A percentile compares a stretch with the other conserved stretches of the same genome.
Evolutionary conservation across 257 asterid species (phyloP).

Genomic region (Petunia axillaris): DNA sequence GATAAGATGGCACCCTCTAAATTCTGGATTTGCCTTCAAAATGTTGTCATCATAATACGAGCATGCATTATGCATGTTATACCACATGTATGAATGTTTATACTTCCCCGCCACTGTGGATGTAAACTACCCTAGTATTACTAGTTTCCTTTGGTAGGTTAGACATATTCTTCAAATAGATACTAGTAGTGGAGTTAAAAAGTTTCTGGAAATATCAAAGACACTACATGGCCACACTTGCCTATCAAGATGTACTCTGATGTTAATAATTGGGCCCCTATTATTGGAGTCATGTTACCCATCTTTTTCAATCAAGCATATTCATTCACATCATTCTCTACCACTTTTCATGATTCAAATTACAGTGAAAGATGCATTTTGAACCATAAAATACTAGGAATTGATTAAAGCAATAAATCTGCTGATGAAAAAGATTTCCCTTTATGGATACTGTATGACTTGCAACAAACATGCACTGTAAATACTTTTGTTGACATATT

Average conservation of each 20-base stretch:
- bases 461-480: neutral
- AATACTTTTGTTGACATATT: neutral
- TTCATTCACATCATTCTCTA: slow-evolving; percentile 14
- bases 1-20: neutral
- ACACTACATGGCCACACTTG: slow-evolving; percentile 19
- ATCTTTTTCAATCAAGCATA: slow-evolving; percentile 8
- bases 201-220: neutral
- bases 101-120: neutral
- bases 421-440: too few relatives aligned
- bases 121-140: neutral
- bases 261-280: neutral
- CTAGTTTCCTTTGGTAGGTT: neutral
- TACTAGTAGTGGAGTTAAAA: neutral
- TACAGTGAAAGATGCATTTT: neutral
- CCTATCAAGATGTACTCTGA: neutral
- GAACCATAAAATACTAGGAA: neutral
- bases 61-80: neutral
- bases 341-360: neutral
- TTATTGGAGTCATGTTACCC: slow-evolving; percentile 24
- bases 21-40: neutral
- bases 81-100: neutral
- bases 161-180: neutral
- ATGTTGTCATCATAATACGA: neutral
- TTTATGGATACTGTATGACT: neutral
- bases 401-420: neutral